These are phyloP conservation scores for Apiospora marii DNA, from an alignment of 2,329 filamentous ascomycete species.

Conservation along the genomic window DNA sequence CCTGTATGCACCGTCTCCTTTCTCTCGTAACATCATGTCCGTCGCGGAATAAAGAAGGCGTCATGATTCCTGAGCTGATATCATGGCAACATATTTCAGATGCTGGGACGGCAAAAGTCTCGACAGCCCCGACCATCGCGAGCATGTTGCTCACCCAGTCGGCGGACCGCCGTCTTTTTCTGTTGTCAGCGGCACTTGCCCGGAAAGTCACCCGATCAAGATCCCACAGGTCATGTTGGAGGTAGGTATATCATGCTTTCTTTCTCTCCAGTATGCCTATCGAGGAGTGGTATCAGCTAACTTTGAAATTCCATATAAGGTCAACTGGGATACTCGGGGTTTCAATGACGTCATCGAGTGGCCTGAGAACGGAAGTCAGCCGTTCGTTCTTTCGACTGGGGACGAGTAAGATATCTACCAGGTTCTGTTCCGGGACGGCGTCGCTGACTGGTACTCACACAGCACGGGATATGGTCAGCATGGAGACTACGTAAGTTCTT, in stretches of 20 bases:
- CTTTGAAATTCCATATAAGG: slow-evolving; percentile 39
- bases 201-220: slow-evolving; percentile 45
- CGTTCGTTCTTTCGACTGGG: slow-evolving; percentile 47
- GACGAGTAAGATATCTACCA: slow-evolving; percentile 32
- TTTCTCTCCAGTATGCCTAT: too few relatives aligned
- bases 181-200: slow-evolving; percentile 58
- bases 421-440: background rate
- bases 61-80: background rate
- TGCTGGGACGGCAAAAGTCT: slow-evolving; percentile 33
- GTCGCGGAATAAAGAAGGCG: too few relatives aligned
- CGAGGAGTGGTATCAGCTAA: background rate
- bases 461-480: slow-evolving; percentile 29
- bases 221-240: slow-evolving; percentile 52
- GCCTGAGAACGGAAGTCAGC: slow-evolving; percentile 43
- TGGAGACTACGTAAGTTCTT: slow-evolving; percentile 16
- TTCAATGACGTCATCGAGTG: slow-evolving; percentile 44
- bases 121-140: slow-evolving; percentile 32
- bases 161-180: slow-evolving; percentile 36
- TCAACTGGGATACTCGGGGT: slow-evolving; percentile 48
- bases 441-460: background rate
- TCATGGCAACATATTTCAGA: slow-evolving; percentile 31
- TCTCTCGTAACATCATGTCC: too few relatives aligned
- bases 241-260: too few relatives aligned
- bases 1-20: slow-evolving; percentile 31
- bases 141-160: slow-evolving; percentile 51